Conservation (phyloP, 2,329 filamentous ascomycete species). For the Chaetomium globosum region DNA sequence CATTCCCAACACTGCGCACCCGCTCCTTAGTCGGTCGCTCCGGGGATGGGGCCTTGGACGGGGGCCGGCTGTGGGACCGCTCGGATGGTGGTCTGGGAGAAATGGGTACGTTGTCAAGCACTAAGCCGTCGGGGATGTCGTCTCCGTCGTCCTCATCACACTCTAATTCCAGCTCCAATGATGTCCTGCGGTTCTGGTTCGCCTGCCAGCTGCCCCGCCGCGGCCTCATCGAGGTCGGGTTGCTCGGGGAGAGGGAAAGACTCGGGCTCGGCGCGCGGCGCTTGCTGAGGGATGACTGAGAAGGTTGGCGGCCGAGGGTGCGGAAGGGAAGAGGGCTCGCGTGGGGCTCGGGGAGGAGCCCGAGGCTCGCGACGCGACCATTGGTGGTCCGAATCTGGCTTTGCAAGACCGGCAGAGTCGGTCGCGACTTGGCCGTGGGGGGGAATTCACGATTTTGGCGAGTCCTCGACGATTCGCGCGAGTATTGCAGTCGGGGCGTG, state of each 20-base stretch:
- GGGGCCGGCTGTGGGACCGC: conserved; percentile 55
- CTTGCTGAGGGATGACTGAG: conserved; percentile 48
- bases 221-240: conserved; percentile 47
- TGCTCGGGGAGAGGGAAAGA: conserved; percentile 50
- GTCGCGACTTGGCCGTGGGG: conserved; percentile 43
- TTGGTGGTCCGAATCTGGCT: conserved; percentile 52
- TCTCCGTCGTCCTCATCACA: conserved; percentile 77
- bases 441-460: conserved; percentile 43
- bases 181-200: conserved; percentile 64
- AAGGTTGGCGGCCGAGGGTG: conserved; percentile 45
- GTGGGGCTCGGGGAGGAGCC: conserved; percentile 41
- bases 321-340: conserved; percentile 40
- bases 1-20: conserved; percentile 62
- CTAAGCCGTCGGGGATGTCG: conserved; percentile 75
- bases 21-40: conserved; percentile 56
- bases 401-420: conserved; percentile 51
- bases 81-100: conserved; percentile 68
- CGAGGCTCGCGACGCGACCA: conserved; percentile 55
- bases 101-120: conserved; percentile 80
- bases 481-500: conserved; percentile 39
- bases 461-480: conserved; percentile 40
- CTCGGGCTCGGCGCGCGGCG: conserved; percentile 57
- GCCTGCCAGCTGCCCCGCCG: conserved; percentile 73
- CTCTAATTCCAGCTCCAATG: conserved; percentile 72
- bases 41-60: conserved; percentile 58